Conservation (phyloP, 345 rosid genomes). For the Clarkia xantiana region DNA sequence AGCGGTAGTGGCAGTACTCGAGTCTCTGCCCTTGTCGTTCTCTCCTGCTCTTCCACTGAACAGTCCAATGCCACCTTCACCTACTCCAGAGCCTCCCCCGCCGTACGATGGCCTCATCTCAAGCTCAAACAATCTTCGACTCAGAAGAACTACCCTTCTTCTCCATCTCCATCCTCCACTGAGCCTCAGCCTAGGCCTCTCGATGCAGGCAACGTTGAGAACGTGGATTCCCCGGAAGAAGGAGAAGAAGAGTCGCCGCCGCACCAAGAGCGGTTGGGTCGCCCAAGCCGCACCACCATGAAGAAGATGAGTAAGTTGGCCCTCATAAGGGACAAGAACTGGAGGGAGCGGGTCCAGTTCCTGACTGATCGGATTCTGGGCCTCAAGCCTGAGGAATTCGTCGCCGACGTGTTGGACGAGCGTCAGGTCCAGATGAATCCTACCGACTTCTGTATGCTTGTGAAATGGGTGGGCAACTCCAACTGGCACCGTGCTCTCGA, state of each 20-base stretch:
- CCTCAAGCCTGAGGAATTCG: slow-evolving; percentile 45
- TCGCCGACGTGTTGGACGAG: slow-evolving; percentile 67
- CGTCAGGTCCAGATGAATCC: slow-evolving; percentile 80
- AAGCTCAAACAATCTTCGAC: slow-evolving; percentile 15
- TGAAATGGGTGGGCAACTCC: slow-evolving; percentile 66
- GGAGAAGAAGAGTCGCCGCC: slow-evolving; percentile 5
- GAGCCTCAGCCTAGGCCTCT: slow-evolving; percentile 10
- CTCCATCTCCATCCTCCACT: slow-evolving; percentile 21
- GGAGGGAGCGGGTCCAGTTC: slow-evolving; percentile 73
- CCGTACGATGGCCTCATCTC: slow-evolving; percentile 88
- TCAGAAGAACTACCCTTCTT: slow-evolving; percentile 21
- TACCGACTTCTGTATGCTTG: slow-evolving; percentile 71
- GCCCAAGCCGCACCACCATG: slow-evolving; percentile 38
- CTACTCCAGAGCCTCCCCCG: slow-evolving; percentile 77
- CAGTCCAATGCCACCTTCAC: slow-evolving; percentile 20
- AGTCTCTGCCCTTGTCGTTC: no score
- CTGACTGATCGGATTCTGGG: slow-evolving; percentile 50
- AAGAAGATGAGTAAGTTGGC: slow-evolving; percentile 85
- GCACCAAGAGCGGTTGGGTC: slow-evolving; percentile 22
- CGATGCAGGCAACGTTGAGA: slow-evolving; percentile 11
- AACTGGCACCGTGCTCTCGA: slow-evolving; percentile 90
- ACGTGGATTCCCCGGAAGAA: slow-evolving; percentile 7
- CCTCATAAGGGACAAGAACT: slow-evolving; percentile 66
- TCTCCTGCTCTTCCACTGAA: no score
- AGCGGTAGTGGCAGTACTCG: no score